phyloP scores from a whole-genome alignment of 2,329 filamentous ascomycete genomes.

The Nigrospora osmanthi region DNA sequence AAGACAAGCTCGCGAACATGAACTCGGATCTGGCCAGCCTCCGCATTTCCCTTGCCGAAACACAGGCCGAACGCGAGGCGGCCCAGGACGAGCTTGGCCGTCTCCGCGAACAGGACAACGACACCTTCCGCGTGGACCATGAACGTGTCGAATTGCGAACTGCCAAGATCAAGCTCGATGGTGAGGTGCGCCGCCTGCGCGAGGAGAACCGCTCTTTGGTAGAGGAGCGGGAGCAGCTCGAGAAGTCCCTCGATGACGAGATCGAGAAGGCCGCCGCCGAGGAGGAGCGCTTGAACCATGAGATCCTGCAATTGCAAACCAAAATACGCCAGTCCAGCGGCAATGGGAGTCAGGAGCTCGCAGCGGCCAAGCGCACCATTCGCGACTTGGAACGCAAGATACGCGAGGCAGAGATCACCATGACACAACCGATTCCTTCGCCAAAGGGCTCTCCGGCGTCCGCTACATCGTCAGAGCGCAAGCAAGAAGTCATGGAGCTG shows the following conservation, averaged over 20 bases:
- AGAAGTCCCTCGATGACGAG: slow-evolving; percentile 58
- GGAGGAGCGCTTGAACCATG: slow-evolving; percentile 52
- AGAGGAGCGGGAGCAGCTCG: slow-evolving; percentile 50
- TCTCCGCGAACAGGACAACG: slow-evolving; percentile 45
- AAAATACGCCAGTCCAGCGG: slow-evolving; percentile 35
- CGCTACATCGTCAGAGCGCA: slow-evolving; percentile 40
- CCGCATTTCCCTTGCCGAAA: slow-evolving; percentile 46
- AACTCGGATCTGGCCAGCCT: slow-evolving; percentile 54
- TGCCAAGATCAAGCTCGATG: slow-evolving; percentile 59
- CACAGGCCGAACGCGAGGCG: slow-evolving; percentile 59
- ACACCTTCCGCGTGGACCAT: slow-evolving; percentile 55
- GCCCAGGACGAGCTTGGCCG: slow-evolving; percentile 52
- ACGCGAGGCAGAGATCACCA: slow-evolving; percentile 41
- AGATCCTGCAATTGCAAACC: slow-evolving; percentile 44
- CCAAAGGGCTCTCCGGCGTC: slow-evolving; percentile 33
- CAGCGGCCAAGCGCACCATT: slow-evolving; percentile 53
- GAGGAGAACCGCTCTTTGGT: slow-evolving; percentile 53
- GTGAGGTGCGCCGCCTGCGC: slow-evolving; percentile 55
- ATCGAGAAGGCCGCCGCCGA: slow-evolving; percentile 59
- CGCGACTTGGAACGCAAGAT: slow-evolving; percentile 57
- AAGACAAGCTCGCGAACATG: slow-evolving; percentile 53
- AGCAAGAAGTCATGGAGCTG: slow-evolving; percentile 50
- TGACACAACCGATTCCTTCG: slow-evolving; percentile 22
- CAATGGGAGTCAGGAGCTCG: slow-evolving; percentile 44
- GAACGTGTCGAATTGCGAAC: slow-evolving; percentile 63